Base-by-base conservation (phyloP, 805 yeast species). In the Dipodascopsis uninucleata region DNA sequence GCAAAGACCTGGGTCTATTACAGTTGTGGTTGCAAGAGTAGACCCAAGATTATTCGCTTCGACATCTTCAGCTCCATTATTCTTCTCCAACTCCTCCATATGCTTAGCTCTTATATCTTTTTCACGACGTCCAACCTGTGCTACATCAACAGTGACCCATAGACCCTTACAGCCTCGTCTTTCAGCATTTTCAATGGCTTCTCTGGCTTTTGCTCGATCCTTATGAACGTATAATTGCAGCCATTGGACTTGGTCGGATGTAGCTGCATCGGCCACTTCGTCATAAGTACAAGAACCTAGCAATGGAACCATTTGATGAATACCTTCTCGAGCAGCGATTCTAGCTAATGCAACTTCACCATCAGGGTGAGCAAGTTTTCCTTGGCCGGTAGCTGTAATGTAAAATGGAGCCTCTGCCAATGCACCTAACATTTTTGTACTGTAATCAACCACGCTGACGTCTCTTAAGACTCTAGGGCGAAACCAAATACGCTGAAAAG, bases 241-340 rank as follows among this genome's bases (percentile, higher is more conserved):
- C 96, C 96, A 87, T 61, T 84, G 88, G 6, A 81, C 71, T 61
- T 87, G 95, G 28, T 71, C 71, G 12, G 29, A n/a, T n/a, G 29
- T n/a, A n/a, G 82, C 80, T 4, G 81, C 85, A 46, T 77, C 86
- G 3, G 81, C 77, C 49, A 88, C 84, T 62, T 88, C 97, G 56
- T 87, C 93, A 53, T 85, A 74, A 1, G 95, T 79, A 62, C 88
- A 85, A 4, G 95, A 84, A 1, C 96, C 90, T 57, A 87, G 71
- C 1, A 96, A 88, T 4, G 96, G 89, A 45, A 89, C 81, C 97
- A 89, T 89, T 65, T 89, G 97, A 45, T 83, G 78, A 25, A 81
- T 71, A 34, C 71, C 78, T 44, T 84, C 82, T 45, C 74, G 71
- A 31, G 79, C 86, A 22, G 94, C 84, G 14, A 87, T 87, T 59